These are phyloP conservation scores for Saposhnikovia divaricata DNA, from an alignment of 129 eudicot species.

Conservation along the genomic window DNA sequence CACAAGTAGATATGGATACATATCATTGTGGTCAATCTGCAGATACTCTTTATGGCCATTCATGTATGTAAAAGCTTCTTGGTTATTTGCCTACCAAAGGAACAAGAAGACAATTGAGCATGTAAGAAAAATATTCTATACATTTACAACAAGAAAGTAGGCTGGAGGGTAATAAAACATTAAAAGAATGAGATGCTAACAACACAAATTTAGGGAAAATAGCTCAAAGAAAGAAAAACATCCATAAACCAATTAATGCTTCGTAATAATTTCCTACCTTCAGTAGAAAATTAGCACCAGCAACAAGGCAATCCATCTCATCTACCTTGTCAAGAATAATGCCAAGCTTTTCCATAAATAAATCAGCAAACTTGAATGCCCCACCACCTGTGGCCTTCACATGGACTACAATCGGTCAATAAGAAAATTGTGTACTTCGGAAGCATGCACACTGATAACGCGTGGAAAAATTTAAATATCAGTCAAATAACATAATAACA, in stretches of 20 bases:
- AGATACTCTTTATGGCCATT: conserved; percentile 59
- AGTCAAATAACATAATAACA: not conserved
- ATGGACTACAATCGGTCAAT: conserved; percentile 14
- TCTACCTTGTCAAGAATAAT: conserved; percentile 82
- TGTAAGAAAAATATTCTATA: not conserved
- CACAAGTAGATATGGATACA: conserved; percentile 89
- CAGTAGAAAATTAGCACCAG: conserved; percentile 88
- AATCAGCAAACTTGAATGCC: conserved; percentile 85
- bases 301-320: conserved; percentile 70
- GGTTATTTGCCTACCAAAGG: conserved; percentile 61
- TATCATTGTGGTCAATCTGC: conserved; percentile 74
- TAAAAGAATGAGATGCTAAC: not conserved
- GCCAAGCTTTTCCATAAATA: conserved; percentile 76
- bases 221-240: not conserved
- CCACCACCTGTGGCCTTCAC: conserved; percentile 99
- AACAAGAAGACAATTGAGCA: conserved; percentile 4
- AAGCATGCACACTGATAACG: not conserved
- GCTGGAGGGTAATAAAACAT: not conserved
- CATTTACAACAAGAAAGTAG: not conserved
- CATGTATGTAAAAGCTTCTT: conserved; percentile 81
- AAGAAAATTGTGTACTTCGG: not conserved
- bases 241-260: not conserved
- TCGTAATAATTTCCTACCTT: conserved; percentile 46
- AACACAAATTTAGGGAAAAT: not conserved
- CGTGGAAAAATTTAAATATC: not conserved